These are phyloP conservation scores for Hemerocallis citrina DNA, from an alignment of 106 monocot species.

Conservation along the genomic window DNA sequence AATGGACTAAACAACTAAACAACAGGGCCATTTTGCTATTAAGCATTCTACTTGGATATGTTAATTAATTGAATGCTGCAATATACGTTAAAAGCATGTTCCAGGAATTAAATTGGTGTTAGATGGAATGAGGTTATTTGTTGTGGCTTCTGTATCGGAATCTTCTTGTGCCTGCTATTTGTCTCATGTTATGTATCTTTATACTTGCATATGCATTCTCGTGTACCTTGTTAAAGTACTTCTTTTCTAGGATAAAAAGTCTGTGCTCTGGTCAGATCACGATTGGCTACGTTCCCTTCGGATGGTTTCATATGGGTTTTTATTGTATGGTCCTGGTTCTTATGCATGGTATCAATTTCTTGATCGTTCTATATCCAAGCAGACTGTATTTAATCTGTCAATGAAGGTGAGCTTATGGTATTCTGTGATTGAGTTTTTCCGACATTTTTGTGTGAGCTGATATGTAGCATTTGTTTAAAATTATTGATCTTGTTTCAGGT, in stretches of 20 bases:
- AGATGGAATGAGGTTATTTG: not conserved
- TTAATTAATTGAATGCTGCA: no score
- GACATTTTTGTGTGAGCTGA: not conserved
- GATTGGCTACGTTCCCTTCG: constrained; percentile 82
- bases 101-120: no score
- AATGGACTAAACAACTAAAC: no score
- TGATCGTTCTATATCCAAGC: constrained; percentile 64
- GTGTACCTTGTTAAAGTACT: no score
- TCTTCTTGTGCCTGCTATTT: not conserved
- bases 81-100: no score
- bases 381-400: constrained; percentile 53
- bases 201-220: not conserved
- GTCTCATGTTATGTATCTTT: not conserved
- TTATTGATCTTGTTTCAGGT: constrained; percentile 43
- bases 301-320: constrained; percentile 92
- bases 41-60: no score
- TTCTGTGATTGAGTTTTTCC: not conserved
- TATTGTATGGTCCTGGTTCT: constrained; percentile 91
- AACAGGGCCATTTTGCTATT: no score
- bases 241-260: constrained; percentile 34
- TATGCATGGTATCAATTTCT: constrained; percentile 88
- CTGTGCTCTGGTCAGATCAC: constrained; percentile 40
- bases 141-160: not conserved
- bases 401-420: constrained; percentile 37
- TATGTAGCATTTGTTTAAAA: not conserved